Conservation (phyloP, 2,329 filamentous ascomycete genomes). For the Pseudocercospora musae region DNA sequence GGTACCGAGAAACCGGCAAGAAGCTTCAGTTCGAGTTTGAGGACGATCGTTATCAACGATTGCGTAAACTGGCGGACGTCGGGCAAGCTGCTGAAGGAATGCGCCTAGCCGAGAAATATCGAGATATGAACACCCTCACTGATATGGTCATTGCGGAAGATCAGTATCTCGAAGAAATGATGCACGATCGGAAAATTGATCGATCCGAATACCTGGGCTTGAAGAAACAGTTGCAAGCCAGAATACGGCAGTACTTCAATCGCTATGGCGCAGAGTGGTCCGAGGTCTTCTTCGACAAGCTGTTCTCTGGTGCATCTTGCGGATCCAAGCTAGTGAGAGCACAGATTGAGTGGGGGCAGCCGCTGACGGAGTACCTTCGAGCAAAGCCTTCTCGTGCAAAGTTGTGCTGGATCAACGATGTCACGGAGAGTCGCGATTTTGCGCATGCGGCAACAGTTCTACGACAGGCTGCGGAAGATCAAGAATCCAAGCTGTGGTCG, state of each 20-base stretch:
- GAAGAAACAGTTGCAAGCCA: constrained; percentile 44
- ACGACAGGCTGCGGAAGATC: constrained; percentile 63
- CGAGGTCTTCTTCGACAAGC: constrained; percentile 74
- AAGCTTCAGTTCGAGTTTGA: constrained; percentile 41
- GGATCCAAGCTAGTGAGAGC: constrained; percentile 65
- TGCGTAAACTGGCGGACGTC: constrained; percentile 45
- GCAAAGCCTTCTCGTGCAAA: constrained; percentile 69
- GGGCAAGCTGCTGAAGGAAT: constrained; percentile 58
- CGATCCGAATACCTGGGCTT: neutral
- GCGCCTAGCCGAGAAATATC: constrained; percentile 59
- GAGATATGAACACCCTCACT: constrained; percentile 62
- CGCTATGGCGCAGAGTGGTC: constrained; percentile 65
- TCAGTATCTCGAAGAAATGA: constrained; percentile 38
- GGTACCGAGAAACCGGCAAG: constrained; percentile 48
- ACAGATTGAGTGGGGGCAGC: constrained; percentile 61
- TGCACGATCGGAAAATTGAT: constrained; percentile 21
- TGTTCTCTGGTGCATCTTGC: constrained; percentile 59
- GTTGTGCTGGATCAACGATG: constrained; percentile 92
- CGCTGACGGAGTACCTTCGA: constrained; percentile 75
- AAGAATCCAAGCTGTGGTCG: constrained; percentile 81
- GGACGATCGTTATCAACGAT: constrained; percentile 41
- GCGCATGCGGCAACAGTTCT: constrained; percentile 69
- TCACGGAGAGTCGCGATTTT: constrained; percentile 72
- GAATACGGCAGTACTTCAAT: constrained; percentile 55
- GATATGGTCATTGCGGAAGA: constrained; percentile 48